Evolutionary conservation across 495 filamentous ascomycete species (phyloP).

Genomic region (Aspergillus saccharolyticus): DNA sequence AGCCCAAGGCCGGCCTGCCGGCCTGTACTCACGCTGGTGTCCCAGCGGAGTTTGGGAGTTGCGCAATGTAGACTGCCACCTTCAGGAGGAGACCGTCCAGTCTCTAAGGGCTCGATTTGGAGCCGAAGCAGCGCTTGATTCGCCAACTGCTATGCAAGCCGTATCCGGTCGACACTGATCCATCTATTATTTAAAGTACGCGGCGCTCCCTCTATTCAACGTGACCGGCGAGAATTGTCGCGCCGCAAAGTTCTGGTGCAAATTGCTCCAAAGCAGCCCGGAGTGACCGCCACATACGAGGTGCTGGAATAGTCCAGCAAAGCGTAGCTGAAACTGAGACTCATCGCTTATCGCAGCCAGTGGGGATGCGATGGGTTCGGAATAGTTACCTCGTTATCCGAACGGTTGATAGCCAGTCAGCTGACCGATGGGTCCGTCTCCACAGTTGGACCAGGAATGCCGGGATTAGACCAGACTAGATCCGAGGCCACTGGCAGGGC

Average conservation of each 20-base stretch:
- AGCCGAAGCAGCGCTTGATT: neutral
- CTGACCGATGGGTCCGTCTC: too few species aligned
- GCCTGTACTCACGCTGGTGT: neutral
- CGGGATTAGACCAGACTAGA: too few species aligned
- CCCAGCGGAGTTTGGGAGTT: neutral
- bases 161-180: slow-evolving; percentile 14
- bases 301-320: slow-evolving; percentile 1
- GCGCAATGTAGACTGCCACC: slow-evolving; percentile 9
- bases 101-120: slow-evolving; percentile 15
- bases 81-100: slow-evolving; percentile 18
- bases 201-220: slow-evolving; percentile 8
- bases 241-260: neutral
- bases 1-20: slow-evolving; percentile 6
- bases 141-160: slow-evolving; percentile 6
- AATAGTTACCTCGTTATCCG: too few species aligned
- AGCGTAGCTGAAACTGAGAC: neutral
- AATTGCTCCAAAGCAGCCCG: slow-evolving; percentile 10
- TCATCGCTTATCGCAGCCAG: neutral
- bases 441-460: too few species aligned
- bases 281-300: slow-evolving; percentile 10
- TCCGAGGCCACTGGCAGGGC: too few species aligned
- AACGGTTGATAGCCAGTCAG: too few species aligned
- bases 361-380: slow-evolving; percentile 1
- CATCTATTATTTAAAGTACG: neutral
- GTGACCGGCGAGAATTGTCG: slow-evolving; percentile 2